Percentiles rank a stretch among this genome's conserved stretches.
These are phyloP conservation scores for Boletus sensibilis DNA, from an alignment of 768 basidiomycete species.

Conservation along the genomic window DNA sequence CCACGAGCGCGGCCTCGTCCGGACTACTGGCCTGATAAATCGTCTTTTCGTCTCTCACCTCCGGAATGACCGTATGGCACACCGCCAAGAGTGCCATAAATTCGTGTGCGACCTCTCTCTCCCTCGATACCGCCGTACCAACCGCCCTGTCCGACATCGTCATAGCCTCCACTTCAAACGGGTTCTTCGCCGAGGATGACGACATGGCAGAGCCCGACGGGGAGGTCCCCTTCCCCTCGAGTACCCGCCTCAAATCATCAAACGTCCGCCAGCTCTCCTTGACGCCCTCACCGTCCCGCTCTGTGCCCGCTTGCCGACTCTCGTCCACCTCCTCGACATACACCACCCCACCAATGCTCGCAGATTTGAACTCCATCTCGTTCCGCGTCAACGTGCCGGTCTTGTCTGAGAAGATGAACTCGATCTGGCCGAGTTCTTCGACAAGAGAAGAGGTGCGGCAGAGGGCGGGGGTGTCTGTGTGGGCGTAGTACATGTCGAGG, in stretches of 20 bases:
- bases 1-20: slow-evolving; percentile 94
- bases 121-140: slow-evolving; percentile 9
- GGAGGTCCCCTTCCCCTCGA: slow-evolving; percentile 40
- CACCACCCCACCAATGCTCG: slow-evolving; percentile 81
- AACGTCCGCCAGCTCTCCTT: slow-evolving; percentile 76
- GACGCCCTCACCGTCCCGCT: slow-evolving; percentile 41
- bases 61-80: slow-evolving; percentile 98
- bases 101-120: slow-evolving; percentile 61
- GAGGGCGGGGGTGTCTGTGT: slow-evolving; percentile 92
- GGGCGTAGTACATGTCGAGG: slow-evolving; percentile 96
- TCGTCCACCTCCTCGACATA: slow-evolving; percentile 95
- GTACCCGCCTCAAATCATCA: slow-evolving; percentile 58
- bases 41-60: slow-evolving; percentile 84
- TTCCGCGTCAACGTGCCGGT: slow-evolving; percentile 95
- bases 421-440: slow-evolving; percentile 97
- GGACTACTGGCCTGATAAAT: slow-evolving; percentile 96
- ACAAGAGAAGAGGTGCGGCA: slow-evolving; percentile 98
- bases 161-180: slow-evolving; percentile 48
- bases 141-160: neutral
- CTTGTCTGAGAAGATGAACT: slow-evolving; percentile 94
- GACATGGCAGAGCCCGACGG: neutral
- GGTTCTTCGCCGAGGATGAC: slow-evolving; percentile 39
- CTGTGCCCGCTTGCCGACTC: slow-evolving; percentile 58
- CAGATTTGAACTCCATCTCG: slow-evolving; percentile 96
- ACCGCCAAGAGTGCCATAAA: slow-evolving; percentile 86